Evolutionary conservation across 2,329 filamentous ascomycete genomes (phyloP).

Genomic region (Dactylella cylindrospora): DNA sequence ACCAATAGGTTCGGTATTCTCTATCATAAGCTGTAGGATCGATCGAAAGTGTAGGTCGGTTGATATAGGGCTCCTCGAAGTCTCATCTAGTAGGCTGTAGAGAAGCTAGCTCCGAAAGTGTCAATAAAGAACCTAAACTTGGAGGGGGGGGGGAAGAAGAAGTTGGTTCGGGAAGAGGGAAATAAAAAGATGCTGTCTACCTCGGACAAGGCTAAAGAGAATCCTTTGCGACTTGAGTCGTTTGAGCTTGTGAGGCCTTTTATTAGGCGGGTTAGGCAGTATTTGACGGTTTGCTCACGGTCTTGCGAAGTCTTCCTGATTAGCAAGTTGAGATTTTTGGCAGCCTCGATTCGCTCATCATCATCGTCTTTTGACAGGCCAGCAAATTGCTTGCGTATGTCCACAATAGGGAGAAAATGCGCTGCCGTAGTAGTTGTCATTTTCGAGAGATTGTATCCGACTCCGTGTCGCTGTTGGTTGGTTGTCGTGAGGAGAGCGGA

Average conservation of each 20-base stretch:
- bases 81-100: conserved; percentile 23
- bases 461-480: background rate
- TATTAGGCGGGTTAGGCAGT: conserved; percentile 62
- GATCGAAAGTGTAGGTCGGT: conserved; percentile 27
- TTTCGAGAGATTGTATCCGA: no score
- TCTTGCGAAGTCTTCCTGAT: conserved; percentile 28
- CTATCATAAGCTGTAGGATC: conserved; percentile 41
- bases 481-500: background rate
- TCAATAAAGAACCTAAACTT: conserved; percentile 30
- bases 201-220: conserved; percentile 84
- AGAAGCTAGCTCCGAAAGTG: conserved; percentile 17
- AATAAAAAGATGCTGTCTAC: conserved; percentile 20
- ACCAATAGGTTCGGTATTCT: conserved; percentile 39
- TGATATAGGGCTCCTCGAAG: conserved; percentile 18
- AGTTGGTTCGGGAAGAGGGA: background rate
- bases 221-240: conserved; percentile 84
- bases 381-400: conserved; percentile 32
- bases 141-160: background rate
- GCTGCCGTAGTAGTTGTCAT: conserved; percentile 19
- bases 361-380: conserved; percentile 41
- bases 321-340: conserved; percentile 26
- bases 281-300: conserved; percentile 35
- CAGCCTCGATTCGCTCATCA: conserved; percentile 31
- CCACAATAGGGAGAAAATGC: conserved; percentile 29
- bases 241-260: conserved; percentile 85